phyloP scores from a whole-genome alignment of 78 protist species.

The Speleostelium caveatum region DNA sequence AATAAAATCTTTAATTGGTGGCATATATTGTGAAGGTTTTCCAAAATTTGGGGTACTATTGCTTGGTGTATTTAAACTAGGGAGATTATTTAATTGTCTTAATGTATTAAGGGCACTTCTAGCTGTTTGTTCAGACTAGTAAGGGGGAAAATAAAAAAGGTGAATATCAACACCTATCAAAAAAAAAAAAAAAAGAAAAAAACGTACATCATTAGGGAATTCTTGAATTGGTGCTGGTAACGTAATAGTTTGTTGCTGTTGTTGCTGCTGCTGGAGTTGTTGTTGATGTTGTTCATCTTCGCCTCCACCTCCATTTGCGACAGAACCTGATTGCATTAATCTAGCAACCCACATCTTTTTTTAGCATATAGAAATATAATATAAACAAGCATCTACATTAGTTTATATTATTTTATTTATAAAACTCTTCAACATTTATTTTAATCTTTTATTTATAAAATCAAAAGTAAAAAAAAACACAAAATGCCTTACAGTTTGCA shows the following conservation, averaged over 20 bases:
- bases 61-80: not conserved
- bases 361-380: not conserved
- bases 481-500: slow-evolving; percentile 66
- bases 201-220: not conserved
- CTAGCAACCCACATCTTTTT: slow-evolving; percentile 40
- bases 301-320: not conserved
- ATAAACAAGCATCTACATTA: not conserved
- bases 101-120: slow-evolving; percentile 36
- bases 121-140: not conserved
- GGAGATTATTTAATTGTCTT: slow-evolving; percentile 22
- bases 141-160: not conserved
- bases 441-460: not conserved
- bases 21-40: slow-evolving; percentile 20
- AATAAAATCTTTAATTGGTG: not conserved
- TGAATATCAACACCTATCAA: not conserved
- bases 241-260: not conserved
- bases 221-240: not conserved
- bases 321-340: slow-evolving; percentile 33
- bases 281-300: slow-evolving; percentile 5
- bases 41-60: slow-evolving; percentile 4
- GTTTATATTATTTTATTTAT: not conserved
- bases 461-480: not conserved
- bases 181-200: not conserved
- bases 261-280: not conserved
- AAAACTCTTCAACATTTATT: not conserved